Base-by-base conservation (phyloP, 495 filamentous ascomycete genomes). In the Hapsidospora chrysogenum region DNA sequence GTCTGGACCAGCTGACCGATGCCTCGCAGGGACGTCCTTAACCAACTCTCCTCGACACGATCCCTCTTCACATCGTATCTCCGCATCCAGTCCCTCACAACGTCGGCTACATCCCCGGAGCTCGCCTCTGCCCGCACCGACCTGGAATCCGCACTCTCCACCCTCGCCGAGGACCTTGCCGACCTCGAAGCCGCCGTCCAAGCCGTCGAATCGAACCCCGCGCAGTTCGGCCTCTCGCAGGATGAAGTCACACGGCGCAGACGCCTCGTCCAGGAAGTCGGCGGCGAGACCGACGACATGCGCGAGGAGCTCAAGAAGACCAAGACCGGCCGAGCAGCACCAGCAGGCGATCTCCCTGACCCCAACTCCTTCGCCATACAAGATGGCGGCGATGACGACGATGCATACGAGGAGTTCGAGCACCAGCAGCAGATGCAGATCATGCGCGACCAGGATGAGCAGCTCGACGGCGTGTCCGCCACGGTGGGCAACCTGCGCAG, bases 381-480 rank as follows among this genome's bases (percentile, higher is more conserved):
- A 14, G 59, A 59, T 9, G 43, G 71, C 64, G 47, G 50, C 47
- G 40, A 58, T 40, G 54, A 57, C 38, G 58, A 54, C 21, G 72
- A 71, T 2, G 75, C 76, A 46, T 81, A 87, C 51, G 55, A 72
- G n/a, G 76, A 74, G 34, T 86, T 89, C 51, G 92, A 96, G 66
- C 79, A 93, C 51, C 76, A 92, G 56, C 69, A 89, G 46, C 89
- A 97, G 58, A 41, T 76, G 47, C 73, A 84, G 61, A 76, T 96
- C 52, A 86, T 97, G 79, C 74, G 78, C 47, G 87, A 93, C 54
- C 89, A 96, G 60, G 92, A 97, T 51, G 64, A 89, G 63, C 76
- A 84, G 42, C 62, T 97, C 5, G 87, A 95, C 54, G 80, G 80
- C 3, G 92, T 97, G 28, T 93, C 83, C 49, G 71, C 74, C 44